A percentile compares a stretch with the other conserved stretches of the same genome.
Evolutionary conservation across 192 early-diverging fungal genomes (phyloP).

Genomic region (Linnemannia exigua): DNA sequence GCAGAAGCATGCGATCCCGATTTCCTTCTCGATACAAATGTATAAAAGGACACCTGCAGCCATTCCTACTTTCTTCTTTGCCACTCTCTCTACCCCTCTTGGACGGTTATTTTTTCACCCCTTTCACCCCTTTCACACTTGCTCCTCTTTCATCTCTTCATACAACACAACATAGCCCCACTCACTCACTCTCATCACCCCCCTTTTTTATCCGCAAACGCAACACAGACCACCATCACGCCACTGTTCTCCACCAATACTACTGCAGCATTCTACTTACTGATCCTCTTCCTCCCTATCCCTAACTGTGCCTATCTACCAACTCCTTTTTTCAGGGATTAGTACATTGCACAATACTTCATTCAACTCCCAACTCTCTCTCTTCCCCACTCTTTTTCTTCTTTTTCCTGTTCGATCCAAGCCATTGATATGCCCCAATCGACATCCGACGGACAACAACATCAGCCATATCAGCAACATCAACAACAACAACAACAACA

Average conservation of each 20-base stretch:
- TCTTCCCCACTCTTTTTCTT: background rate
- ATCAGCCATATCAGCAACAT: background rate
- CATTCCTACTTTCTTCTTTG: background rate
- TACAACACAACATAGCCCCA: background rate
- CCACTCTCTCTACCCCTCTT: background rate
- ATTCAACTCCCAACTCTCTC: background rate
- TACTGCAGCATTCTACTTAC: background rate
- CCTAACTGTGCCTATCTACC: too few relatives aligned
- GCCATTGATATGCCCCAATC: background rate
- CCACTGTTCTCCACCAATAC: slow-evolving; percentile 11
- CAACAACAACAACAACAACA: slow-evolving; percentile 4
- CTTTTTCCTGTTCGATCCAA: background rate
- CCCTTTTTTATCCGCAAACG: too few relatives aligned
- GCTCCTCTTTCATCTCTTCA: background rate
- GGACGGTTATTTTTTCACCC: background rate
- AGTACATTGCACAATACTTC: background rate
- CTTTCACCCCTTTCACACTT: background rate
- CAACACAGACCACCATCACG: slow-evolving; percentile 7
- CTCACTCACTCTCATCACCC: background rate
- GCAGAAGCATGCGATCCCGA: background rate
- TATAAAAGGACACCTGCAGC: background rate
- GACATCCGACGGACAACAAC: background rate
- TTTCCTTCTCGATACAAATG: background rate
- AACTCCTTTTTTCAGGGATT: background rate
- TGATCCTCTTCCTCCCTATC: background rate